phyloP scores from a whole-genome alignment of 2,329 filamentous ascomycete genomes.

The Ceratocystis harringtonii region DNA sequence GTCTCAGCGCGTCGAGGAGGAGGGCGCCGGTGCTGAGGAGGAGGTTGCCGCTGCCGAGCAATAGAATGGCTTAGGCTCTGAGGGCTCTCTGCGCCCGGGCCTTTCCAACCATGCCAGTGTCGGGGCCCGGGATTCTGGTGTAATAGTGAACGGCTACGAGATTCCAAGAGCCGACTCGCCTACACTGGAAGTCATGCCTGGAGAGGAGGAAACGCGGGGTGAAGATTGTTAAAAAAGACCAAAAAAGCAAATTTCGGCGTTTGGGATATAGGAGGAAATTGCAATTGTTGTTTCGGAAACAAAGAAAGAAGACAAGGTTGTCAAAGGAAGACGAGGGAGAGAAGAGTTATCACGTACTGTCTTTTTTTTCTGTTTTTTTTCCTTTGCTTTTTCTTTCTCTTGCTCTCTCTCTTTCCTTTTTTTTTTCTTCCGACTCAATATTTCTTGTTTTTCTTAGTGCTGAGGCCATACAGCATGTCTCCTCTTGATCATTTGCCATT shows the following conservation, averaged over 20 bases:
- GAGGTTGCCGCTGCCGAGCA: slow-evolving; percentile 33
- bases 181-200: slow-evolving; percentile 9
- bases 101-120: slow-evolving; percentile 15
- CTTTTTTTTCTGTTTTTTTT: slow-evolving; percentile 10
- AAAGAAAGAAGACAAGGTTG: not conserved
- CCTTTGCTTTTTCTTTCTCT: slow-evolving; percentile 1
- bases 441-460: slow-evolving; percentile 5
- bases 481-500: not conserved
- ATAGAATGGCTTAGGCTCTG: slow-evolving; percentile 22
- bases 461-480: slow-evolving; percentile 11
- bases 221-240: slow-evolving; percentile 3
- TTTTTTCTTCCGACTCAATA: not conserved
- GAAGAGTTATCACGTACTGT: not conserved
- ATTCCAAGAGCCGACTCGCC: slow-evolving; percentile 10
- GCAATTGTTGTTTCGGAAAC: slow-evolving; percentile 1
- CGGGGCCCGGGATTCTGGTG: slow-evolving; percentile 10
- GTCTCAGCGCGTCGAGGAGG: slow-evolving; percentile 40
- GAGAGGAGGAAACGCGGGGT: slow-evolving; percentile 5
- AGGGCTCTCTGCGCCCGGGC: slow-evolving; percentile 17
- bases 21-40: slow-evolving; percentile 38
- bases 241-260: slow-evolving; percentile 9
- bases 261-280: slow-evolving; percentile 9
- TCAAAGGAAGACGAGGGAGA: not conserved
- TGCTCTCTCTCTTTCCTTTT: slow-evolving; percentile 4
- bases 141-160: slow-evolving; percentile 11